A percentile compares a stretch with the other conserved stretches of the same genome.
Evolutionary conservation across 1,284 basidiomycete species (phyloP).

Genomic region (Apiotrichum akiyoshidainum): DNA sequence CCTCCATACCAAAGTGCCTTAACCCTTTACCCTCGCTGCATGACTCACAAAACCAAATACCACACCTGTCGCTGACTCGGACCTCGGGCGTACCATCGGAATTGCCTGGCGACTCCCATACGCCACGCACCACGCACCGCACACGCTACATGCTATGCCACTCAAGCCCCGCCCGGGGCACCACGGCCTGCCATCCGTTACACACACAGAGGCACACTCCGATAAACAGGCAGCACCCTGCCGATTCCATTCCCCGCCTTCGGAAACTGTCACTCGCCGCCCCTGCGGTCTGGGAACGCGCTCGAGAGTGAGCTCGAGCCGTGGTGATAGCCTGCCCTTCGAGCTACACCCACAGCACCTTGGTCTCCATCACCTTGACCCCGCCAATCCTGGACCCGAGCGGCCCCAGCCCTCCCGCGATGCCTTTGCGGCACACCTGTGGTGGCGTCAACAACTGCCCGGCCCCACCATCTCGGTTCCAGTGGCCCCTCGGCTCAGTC

Average conservation of each 20-base stretch:
- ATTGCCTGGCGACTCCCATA: too few relatives aligned
- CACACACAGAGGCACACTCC: too few relatives aligned
- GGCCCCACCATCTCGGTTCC: not conserved
- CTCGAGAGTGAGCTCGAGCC: not conserved
- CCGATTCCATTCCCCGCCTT: too few relatives aligned
- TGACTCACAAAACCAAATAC: not conserved
- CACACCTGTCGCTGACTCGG: not conserved
- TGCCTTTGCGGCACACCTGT: slow-evolving; percentile 35
- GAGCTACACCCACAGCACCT: slow-evolving; percentile 2
- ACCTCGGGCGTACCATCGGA: too few relatives aligned
- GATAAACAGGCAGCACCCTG: too few relatives aligned
- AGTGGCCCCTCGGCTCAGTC: too few relatives aligned
- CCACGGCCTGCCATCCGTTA: too few relatives aligned
- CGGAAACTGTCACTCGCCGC: not conserved
- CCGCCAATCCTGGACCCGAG: slow-evolving; percentile 26
- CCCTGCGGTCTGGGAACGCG: not conserved
- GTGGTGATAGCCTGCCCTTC: not conserved
- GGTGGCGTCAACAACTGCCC: slow-evolving; percentile 2
- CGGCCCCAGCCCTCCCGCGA: slow-evolving; percentile 35
- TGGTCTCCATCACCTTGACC: slow-evolving; percentile 25
- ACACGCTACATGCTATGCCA: too few relatives aligned
- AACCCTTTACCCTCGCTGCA: not conserved
- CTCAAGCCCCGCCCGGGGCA: too few relatives aligned
- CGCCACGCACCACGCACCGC: too few relatives aligned
- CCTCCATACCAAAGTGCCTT: not conserved